Conservation (phyloP, 331 rosid genomes). For the Phaseolus coccineus region DNA sequence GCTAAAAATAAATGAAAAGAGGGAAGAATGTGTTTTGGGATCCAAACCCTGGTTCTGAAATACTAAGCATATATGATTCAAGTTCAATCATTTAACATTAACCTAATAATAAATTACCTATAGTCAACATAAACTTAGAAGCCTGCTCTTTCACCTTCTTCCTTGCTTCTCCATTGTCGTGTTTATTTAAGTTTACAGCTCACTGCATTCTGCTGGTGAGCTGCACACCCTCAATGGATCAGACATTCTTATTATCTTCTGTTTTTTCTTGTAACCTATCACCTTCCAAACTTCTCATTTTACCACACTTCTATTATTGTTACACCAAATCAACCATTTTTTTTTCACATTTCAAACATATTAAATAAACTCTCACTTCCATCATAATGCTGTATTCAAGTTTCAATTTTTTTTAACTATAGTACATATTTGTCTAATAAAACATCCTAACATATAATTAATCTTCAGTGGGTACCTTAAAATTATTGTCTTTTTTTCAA, state of each 20-base stretch:
- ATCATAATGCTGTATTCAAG: too few relatives aligned
- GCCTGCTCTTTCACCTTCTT: neutral
- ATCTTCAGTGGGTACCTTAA: too few relatives aligned
- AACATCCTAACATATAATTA: too few relatives aligned
- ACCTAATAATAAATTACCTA: neutral
- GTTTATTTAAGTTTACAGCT: slow-evolving; percentile 30
- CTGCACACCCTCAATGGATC: slow-evolving; percentile 22
- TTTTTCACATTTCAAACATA: neutral
- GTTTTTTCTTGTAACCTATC: slow-evolving; percentile 14
- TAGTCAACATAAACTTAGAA: slow-evolving; percentile 31
- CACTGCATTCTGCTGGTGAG: slow-evolving; percentile 30
- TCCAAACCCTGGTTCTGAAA: slow-evolving; percentile 25
- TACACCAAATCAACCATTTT: neutral
- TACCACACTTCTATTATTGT: neutral
- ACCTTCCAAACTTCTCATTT: slow-evolving; percentile 11
- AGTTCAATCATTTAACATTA: slow-evolving; percentile 33
- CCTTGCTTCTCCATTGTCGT: slow-evolving; percentile 10
- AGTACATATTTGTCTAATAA: too few relatives aligned
- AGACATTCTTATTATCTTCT: slow-evolving; percentile 28
- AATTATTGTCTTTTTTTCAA: too few relatives aligned
- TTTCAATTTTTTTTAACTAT: too few relatives aligned
- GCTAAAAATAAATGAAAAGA: slow-evolving; percentile 12
- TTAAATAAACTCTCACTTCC: too few relatives aligned
- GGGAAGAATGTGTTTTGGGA: slow-evolving; percentile 35
- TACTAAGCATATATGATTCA: neutral